Percentiles rank a stretch among this genome's conserved stretches.
These are phyloP conservation scores for Aspergillus udagawae DNA, from an alignment of 2,329 filamentous ascomycete genomes.

Conservation along the genomic window DNA sequence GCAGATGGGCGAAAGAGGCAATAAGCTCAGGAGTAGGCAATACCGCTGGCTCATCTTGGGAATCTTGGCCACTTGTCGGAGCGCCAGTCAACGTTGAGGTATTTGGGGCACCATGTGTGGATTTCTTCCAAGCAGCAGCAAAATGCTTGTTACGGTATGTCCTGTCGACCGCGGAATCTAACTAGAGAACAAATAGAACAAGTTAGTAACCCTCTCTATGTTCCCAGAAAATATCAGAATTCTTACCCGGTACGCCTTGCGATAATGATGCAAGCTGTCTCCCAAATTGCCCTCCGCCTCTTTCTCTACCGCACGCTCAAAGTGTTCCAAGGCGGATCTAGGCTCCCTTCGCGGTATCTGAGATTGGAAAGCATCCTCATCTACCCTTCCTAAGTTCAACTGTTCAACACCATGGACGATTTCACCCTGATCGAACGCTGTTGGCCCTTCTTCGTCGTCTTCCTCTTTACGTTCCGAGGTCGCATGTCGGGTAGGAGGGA, in stretches of 20 bases:
- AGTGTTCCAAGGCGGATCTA: constrained; percentile 81
- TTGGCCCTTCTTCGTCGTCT: constrained; percentile 26
- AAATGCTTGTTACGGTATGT: constrained; percentile 90
- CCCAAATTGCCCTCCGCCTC: constrained; percentile 81
- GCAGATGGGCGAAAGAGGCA: constrained; percentile 65
- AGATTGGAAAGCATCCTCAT: constrained; percentile 38
- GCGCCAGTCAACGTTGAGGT: constrained; percentile 44
- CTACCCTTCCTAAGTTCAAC: constrained; percentile 29
- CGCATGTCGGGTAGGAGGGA: constrained; percentile 39
- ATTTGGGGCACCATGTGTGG: constrained; percentile 44
- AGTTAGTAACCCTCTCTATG: constrained; percentile 9
- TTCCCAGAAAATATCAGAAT: neutral
- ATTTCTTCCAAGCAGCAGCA: constrained; percentile 57
- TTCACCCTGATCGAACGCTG: constrained; percentile 24
- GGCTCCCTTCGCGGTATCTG: constrained; percentile 47
- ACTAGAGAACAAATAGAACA: constrained; percentile 44
- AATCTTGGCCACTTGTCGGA: constrained; percentile 53
- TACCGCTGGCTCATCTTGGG: constrained; percentile 47
- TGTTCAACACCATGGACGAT: constrained; percentile 34
- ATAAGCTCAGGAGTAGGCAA: constrained; percentile 66
- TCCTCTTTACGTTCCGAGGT: constrained; percentile 37
- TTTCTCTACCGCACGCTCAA: constrained; percentile 84
- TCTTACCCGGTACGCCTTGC: constrained; percentile 79
- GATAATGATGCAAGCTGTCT: constrained; percentile 82
- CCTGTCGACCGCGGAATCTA: constrained; percentile 80